Percentiles rank a stretch among this genome's conserved stretches.
Conservation (phyloP, 768 basidiomycete species). For the Boletus tylopilopsis region DNA sequence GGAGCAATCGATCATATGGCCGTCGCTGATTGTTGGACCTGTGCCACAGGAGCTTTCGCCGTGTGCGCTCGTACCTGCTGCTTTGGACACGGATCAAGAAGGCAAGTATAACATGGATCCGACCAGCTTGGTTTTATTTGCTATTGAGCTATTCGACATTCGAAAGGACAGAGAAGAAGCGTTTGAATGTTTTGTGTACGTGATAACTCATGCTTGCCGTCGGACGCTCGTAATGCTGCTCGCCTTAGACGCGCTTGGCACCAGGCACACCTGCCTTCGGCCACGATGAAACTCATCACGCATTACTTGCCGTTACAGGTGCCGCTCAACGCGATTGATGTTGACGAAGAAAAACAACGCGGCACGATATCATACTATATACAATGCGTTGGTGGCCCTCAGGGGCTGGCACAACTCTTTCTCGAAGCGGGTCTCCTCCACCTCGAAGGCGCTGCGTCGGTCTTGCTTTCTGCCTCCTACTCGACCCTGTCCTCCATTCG, state of each 20-base stretch:
- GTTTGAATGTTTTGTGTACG: conserved; percentile 79
- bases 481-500: conserved; percentile 77
- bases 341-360: conserved; percentile 37
- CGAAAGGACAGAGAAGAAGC: conserved; percentile 72
- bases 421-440: conserved; percentile 76
- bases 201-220: conserved; percentile 5
- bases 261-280: conserved; percentile 67
- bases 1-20: conserved; percentile 77
- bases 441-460: conserved; percentile 74
- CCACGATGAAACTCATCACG: conserved; percentile 73
- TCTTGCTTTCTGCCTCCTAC: conserved; percentile 69
- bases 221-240: background rate
- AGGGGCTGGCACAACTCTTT: conserved; percentile 70
- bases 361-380: conserved; percentile 61
- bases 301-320: conserved; percentile 64
- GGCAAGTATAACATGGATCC: conserved; percentile 82
- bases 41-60: conserved; percentile 61
- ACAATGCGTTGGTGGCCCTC: conserved; percentile 61
- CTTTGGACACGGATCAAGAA: conserved; percentile 49
- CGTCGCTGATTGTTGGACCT: conserved; percentile 70
- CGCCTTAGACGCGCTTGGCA: conserved; percentile 72
- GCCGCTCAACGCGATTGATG: conserved; percentile 34
- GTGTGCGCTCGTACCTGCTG: conserved; percentile 45
- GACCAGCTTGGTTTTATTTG: conserved; percentile 71
- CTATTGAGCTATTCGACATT: conserved; percentile 69